Evolutionary conservation across 345 rosid species (phyloP), one percentile per base, ranked within the genome.

Genomic region (Eutrema heterophyllum): DNA sequence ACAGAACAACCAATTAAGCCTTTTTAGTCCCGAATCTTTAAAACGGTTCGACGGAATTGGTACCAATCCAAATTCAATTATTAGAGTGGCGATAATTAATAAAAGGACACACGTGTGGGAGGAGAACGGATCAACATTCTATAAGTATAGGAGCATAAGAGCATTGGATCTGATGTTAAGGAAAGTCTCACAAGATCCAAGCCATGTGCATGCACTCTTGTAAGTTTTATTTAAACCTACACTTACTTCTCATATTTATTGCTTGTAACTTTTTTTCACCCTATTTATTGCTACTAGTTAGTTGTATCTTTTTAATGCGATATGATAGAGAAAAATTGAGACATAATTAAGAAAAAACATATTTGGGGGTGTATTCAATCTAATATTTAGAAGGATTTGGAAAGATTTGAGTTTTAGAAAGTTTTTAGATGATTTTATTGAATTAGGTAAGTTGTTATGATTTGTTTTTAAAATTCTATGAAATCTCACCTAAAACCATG

Each of bases 141-240:
- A 11, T 52, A 68, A 14, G 3, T 50, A n/a, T 21, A 1, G 4
- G 27, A 68, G 39, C 44, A n/a, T 21, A 1, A 1, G 27, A 68
- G 39, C 44, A 29, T 59, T 48, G 59, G 67, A 71, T 71, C 75
- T 71, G 75, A 38, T 59, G 67, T 70, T 11, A 11, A 45, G 21
- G 1, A 33, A 33, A 70, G 26, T 38, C 36, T 59, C 67, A 59
- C 67, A 48, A 6, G 58, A 58, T 70, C 74, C 49, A 58, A 69
- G 62, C 11, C 40, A 27, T 41, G 62, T 53, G 69, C 52, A 62
- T 62, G 67, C 52, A 27, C 21, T 62, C 52, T 62, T 61, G 49
- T 38, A 1, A 44, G 7, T n/a, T 14, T 21, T 44, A 44, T n/a
- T 14, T 5, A 5, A 14, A n/a, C 18, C 16, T 14, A 44, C 8